Percentiles rank a stretch among this genome's conserved stretches.
phyloP scores from a whole-genome alignment of 306 rosid genomes.

The Pyrus pyrifolia region DNA sequence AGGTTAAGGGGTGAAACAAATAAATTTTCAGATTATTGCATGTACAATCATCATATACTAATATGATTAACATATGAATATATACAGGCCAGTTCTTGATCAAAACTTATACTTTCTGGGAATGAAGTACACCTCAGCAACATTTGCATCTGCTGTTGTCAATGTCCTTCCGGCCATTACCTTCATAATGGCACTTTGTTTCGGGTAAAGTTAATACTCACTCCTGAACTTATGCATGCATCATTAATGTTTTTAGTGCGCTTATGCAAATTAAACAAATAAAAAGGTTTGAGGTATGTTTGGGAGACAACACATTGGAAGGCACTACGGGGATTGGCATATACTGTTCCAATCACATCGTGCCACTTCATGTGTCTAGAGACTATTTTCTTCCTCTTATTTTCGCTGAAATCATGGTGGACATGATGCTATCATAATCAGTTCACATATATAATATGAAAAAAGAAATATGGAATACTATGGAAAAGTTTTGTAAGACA shows the following conservation, averaged over 20 bases:
- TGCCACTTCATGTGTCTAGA: neutral
- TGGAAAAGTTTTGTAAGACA: neutral
- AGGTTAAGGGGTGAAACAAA: neutral
- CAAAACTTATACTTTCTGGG: conserved; percentile 91
- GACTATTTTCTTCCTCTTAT: neutral
- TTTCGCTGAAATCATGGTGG: neutral
- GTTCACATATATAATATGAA: neutral
- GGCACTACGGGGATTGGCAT: neutral
- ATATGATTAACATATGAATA: neutral
- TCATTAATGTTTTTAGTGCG: neutral
- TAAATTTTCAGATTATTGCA: neutral
- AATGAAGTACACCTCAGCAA: conserved; percentile 84
- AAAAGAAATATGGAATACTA: neutral
- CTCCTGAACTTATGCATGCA: neutral
- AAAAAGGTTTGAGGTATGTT: neutral
- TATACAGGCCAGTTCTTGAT: conserved; percentile 89
- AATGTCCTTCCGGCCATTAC: conserved; percentile 92
- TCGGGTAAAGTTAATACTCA: conserved; percentile 47
- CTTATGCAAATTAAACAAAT: neutral
- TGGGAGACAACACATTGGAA: conserved; percentile 1
- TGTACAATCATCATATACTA: neutral
- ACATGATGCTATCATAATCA: neutral
- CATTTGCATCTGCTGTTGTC: conserved; percentile 71
- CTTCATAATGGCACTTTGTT: conserved; percentile 78
- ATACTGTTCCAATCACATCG: neutral